Base-by-base conservation (phyloP, 2,329 filamentous ascomycete species). In the Arthrobotrys sinensis region DNA sequence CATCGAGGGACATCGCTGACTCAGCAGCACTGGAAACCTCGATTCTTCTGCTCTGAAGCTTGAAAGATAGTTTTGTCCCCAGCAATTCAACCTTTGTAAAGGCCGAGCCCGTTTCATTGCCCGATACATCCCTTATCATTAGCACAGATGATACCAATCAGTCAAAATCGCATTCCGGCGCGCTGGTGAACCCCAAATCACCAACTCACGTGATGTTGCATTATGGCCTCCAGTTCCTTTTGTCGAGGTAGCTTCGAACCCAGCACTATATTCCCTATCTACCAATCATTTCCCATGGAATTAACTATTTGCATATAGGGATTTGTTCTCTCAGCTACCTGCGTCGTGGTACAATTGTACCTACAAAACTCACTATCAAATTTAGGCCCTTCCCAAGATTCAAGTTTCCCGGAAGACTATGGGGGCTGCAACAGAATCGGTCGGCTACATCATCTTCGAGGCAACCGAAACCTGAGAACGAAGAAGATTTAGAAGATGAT, bases 1-100 rank as follows among this genome's bases (percentile, higher is more conserved):
- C 46, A 65, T 70, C 57, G 28, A 43, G 55, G 16, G 11, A 21
- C n/a, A 16, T n/a, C 43, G 71, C 71, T 76, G 63, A 76, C 53
- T 76, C 63, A 76, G 64, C 71, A 45, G n/a, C 24, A 7, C 21
- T 19, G 38, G n/a, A n/a, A 2, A 19, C 5, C 40, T 4, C 2
- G 19, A 14, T 19, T 46, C 5, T 8, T 50, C 24, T 28, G 24
- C 24, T 28, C 24, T 4, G 24, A 4, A 28, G 21, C 46, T 14
- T 34, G 28, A 34, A 53, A 10, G 24, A 16, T n/a, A 34, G 21
- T 24, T 55, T 46, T 11, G 40, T n/a, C 32, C 46, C 3, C 21
- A 50, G 19, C 2, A 12, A 28, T 50, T 12, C 12, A 12, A 14
- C 28, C 6, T 28, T 4, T 50, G 24, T 21, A 12, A 53, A 12